Evolutionary conservation across 495 filamentous ascomycete genomes (phyloP), one percentile per base, ranked within the genome.

Genomic region (Chaetomium tenue): DNA sequence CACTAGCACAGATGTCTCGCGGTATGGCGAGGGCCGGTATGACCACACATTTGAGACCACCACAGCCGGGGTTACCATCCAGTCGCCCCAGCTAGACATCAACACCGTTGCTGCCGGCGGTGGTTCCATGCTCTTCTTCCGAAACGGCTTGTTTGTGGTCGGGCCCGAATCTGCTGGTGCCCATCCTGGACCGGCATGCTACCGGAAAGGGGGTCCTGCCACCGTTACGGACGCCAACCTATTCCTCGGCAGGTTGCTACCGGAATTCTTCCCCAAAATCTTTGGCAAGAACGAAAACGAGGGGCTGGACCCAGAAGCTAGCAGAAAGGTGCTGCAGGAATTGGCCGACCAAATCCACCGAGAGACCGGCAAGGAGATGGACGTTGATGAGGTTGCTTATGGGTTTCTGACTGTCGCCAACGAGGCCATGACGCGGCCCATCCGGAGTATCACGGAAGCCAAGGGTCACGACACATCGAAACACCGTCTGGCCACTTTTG

Each of bases 21-120:
- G 94, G 28, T 98, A 94, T 69, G 94, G 93, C 46, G 80, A 83
- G 50, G 93, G 94, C 13, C 83, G 93, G 55, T 92, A 96, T 71
- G 94, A 98, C 63, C 94, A 98, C 74, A 94, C 97, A 0, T 98
- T 98, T 65, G 94, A 96, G 72, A 97, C 94, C 2, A 97, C 93
- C 0, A 96, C 95, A 0, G 94, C 94, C 2, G 94, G 94, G 26
- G 91, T 98, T 7, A 91, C 92, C 0, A 95, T 98, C 40, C 94
- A 98, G 69, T 92, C 89, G 0, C 94, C 94, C 0, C 94, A 98
- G 70, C 84, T 98, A 0, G 94, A 98, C 76, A 97, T 98, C 76
- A 98, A 98, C 75, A 98, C 94, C 0, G 93, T 98, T 37, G 93
- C 93, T 22, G 93, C 93, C 22, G 93, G 93, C 47, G 93, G 93